Conservation (phyloP, 805 yeast genomes). For the Wickerhamiella sergipiensis region DNA sequence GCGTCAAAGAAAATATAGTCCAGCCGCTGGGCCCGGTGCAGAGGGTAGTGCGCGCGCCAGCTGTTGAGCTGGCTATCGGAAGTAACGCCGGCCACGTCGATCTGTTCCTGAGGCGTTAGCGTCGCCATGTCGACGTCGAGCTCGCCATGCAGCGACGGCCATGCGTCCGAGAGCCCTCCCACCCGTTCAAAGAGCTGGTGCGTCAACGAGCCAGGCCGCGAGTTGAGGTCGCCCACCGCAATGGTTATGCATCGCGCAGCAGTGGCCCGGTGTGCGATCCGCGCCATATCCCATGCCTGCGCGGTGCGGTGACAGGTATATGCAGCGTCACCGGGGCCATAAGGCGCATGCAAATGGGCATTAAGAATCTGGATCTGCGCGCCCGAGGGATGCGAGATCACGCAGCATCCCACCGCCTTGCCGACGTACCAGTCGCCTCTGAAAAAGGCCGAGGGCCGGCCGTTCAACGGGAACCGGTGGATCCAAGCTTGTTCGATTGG, state of each 20-base stretch:
- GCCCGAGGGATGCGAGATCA: constrained; percentile 38
- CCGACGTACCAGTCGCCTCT: constrained; percentile 98
- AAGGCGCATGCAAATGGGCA: constrained; percentile 97
- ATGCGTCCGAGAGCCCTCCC: constrained; percentile 63
- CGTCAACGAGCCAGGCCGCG: constrained; percentile 76
- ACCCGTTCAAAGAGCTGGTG: constrained; percentile 56
- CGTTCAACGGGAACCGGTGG: constrained; percentile 81
- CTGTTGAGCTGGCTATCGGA: constrained; percentile 82
- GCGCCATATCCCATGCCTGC: constrained; percentile 92
- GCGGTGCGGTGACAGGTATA: constrained; percentile 82
- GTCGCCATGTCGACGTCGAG: constrained; percentile 29
- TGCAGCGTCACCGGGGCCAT: constrained; percentile 77
- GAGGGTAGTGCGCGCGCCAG: constrained; percentile 48
- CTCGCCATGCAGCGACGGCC: constrained; percentile 55
- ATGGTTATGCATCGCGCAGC: constrained; percentile 74
- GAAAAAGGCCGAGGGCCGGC: constrained; percentile 83
- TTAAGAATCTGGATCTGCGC: constrained; percentile 61
- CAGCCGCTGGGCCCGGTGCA: constrained; percentile 68
- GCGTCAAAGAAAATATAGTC: constrained; percentile 80
- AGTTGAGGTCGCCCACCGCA: constrained; percentile 87
- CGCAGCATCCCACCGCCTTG: constrained; percentile 67
- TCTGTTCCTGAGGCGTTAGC: constrained; percentile 46
- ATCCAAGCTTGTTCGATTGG: constrained; percentile 72
- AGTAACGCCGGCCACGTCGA: constrained; percentile 66
- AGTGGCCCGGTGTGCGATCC: constrained; percentile 43